Evolutionary conservation across 148 eudicot species (phyloP).

Genomic region (Pouteria glomerata): DNA sequence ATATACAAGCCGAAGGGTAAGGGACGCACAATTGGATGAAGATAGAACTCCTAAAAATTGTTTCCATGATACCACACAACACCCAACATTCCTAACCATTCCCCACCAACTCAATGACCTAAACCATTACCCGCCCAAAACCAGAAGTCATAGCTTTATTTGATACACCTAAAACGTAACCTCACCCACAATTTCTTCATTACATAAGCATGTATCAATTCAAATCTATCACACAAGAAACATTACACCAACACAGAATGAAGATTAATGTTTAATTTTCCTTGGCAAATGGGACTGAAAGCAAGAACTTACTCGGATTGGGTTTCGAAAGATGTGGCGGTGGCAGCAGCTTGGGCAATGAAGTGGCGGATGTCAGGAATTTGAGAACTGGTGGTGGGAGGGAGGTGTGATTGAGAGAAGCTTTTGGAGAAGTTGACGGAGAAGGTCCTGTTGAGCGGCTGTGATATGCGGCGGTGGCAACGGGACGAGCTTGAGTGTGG

Average conservation of each 20-base stretch:
- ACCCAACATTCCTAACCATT: not conserved
- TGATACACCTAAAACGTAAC: too few relatives aligned
- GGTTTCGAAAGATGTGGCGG: slow-evolving; percentile 34
- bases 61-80: not conserved
- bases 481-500: slow-evolving; percentile 16
- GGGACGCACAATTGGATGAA: not conserved
- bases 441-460: slow-evolving; percentile 9
- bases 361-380: slow-evolving; percentile 46
- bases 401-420: slow-evolving; percentile 27
- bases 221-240: not conserved
- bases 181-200: not conserved
- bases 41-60: not conserved
- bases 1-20: not conserved
- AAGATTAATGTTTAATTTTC: not conserved
- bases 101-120: not conserved
- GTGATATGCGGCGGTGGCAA: slow-evolving; percentile 19
- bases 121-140: not conserved
- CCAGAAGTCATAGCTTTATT: not conserved
- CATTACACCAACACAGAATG: not conserved
- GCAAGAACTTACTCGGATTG: slow-evolving; percentile 33
- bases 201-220: not conserved
- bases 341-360: slow-evolving; percentile 31
- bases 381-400: slow-evolving; percentile 13
- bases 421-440: slow-evolving; percentile 32
- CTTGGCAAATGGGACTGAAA: not conserved